Evolutionary conservation across 345 rosid genomes (phyloP), one percentile per base, ranked within the genome.

Genomic region (Xanthoceras sorbifolium): DNA sequence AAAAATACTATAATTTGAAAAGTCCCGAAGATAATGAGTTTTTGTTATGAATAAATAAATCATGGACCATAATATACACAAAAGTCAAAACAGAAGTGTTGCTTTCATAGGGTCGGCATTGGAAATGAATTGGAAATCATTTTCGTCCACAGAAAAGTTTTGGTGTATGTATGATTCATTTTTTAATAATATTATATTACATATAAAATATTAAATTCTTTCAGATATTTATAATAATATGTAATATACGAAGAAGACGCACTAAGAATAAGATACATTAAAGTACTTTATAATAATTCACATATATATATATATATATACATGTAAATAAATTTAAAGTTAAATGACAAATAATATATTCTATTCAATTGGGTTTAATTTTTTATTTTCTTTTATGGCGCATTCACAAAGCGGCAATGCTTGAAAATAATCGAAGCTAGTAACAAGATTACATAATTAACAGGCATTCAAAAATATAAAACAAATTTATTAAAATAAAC

Each of bases 381-480:
- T 31, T 26, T 3, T 28, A 54, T 36, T 54, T 17, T 15, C 29
- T 34, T 1, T 52, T 67, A 38, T 54, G 14, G 34, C 28, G 5
- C n/a, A 40, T 25, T 20, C 14, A 52, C 36, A 40, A 40, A 44
- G 78, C 46, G 75, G 78, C 64, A 18, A 12, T 66, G 22, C 31
- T 23, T 68, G 34, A 40, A 61, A 60, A 23, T 61, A 23, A 71
- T 26, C 31, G 67, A 60, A 17, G 72, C 38, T 9, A 40, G 50
- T 50, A 32, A 68, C 68, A 77, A 74, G 61, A 64, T 50, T 50
- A 14, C 31, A 14, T 28, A 61, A 17, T 5, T 18, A 61, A 5
- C 57, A 48, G 6, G 48, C 32, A 6, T 6, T 10, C 23, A 48
- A 2, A 31, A 46, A 46, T 48, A n/a, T n/a, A n/a, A n/a, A n/a